Evolutionary conservation across 1,139 yeast species (phyloP), one percentile per base, ranked within the genome.

Genomic region (Debaryomycetaceae sp.): DNA sequence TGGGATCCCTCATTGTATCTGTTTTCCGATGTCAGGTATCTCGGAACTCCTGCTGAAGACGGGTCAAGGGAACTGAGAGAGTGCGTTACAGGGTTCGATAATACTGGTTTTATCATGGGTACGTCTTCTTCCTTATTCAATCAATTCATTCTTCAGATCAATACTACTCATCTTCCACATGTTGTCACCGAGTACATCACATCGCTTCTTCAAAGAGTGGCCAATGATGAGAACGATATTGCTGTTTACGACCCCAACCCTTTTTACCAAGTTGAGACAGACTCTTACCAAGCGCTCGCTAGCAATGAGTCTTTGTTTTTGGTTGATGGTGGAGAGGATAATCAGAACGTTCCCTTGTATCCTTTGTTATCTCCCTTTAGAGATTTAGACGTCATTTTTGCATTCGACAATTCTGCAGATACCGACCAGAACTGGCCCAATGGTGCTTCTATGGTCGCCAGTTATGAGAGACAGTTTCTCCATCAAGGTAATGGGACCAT

Each of bases 261-360:
- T 6, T 73, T 72, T 52, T 56, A 52, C 41, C 51, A 57, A 4
- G 49, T 53, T n/a, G 51, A 52, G 6, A 49, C 41, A 27, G 62
- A 65, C 6, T 40, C 47, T 22, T 37, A 43, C n/a, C 50, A 54
- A 37, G 57, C 58, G 41, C 62, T 74, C 45, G 50, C 63, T 42
- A 44, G 55, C 42, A 59, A 62, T 55, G 72, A 75, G 5, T 68
- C 78, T 4, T 71, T 90, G 38, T 78, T 66, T 57, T 72, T 89
- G 48, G 91, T 83, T n/a, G 97, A 90, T 60, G 97, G 97, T 48
- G 96, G 97, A 52, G 91, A 85, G 63, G 96, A 87, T 65, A 65
- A 62, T 11, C 93, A 89, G 60, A 86, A 85, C 54, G 74, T 90
- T 30, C 97, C 97, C 7, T 67, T 88, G 39, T 72, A 78, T 48